Evolutionary conservation across 495 filamentous ascomycete species (phyloP).

Genomic region (Podospora didyma): DNA sequence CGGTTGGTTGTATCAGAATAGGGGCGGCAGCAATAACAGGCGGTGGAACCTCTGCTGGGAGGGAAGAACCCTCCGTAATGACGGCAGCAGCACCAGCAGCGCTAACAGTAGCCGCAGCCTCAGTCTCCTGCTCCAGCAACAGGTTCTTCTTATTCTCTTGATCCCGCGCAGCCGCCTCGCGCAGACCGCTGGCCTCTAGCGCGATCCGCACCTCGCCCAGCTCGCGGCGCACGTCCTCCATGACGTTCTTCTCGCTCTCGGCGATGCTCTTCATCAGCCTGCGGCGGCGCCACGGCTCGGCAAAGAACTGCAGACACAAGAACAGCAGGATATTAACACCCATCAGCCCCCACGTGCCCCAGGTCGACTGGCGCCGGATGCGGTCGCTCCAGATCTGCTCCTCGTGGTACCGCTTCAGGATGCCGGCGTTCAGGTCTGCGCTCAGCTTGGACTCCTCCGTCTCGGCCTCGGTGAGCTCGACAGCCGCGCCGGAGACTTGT

Average conservation of each 20-base stretch:
- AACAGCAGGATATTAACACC: conserved; percentile 90
- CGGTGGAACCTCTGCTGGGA: too few species aligned
- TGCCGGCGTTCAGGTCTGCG: conserved; percentile 67
- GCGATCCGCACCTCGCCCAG: conserved; percentile 21
- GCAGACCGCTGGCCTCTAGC: conserved; percentile 23
- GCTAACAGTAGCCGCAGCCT: neutral
- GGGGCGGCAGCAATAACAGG: too few species aligned
- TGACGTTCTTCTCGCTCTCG: conserved; percentile 52
- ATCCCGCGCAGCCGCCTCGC: conserved; percentile 13
- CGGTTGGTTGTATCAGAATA: too few species aligned
- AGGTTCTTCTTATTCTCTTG: neutral
- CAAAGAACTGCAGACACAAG: conserved; percentile 81
- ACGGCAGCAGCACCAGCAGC: neutral
- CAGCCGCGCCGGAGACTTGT: conserved; percentile 69
- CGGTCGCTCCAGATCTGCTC: conserved; percentile 99
- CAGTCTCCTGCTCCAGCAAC: neutral
- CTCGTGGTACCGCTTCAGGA: conserved; percentile 91
- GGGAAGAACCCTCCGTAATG: too few species aligned
- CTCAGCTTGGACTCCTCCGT: conserved; percentile 70
- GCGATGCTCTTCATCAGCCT: conserved; percentile 77
- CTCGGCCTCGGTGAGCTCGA: conserved; percentile 69
- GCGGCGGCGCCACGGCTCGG: conserved; percentile 87
- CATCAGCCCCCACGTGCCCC: conserved; percentile 98
- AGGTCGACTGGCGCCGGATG: conserved; percentile 91
- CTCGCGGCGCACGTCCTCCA: conserved; percentile 65